Percentiles rank a stretch among this genome's conserved stretches.
These are phyloP conservation scores for Sporothrix humicola DNA, from an alignment of 2,329 filamentous ascomycete species.

Conservation along the genomic window DNA sequence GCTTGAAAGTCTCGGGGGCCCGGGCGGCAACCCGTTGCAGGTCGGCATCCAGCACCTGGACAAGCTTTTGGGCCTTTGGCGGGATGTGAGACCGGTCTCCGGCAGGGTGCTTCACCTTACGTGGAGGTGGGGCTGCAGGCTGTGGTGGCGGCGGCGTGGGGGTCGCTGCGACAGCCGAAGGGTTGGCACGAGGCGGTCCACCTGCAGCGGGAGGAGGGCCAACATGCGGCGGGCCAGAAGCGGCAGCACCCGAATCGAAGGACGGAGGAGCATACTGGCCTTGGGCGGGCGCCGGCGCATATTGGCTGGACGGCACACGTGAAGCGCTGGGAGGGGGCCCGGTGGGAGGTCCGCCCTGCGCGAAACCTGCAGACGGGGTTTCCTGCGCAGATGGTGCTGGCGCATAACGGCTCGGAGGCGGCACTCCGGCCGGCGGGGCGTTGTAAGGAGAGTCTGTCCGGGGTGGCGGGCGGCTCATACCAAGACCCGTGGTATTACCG, in stretches of 20 bases:
- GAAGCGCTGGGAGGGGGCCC: slow-evolving; percentile 51
- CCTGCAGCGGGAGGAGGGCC: slow-evolving; percentile 38
- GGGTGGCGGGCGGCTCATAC: slow-evolving; percentile 61
- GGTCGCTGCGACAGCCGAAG: slow-evolving; percentile 37
- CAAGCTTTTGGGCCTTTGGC: slow-evolving; percentile 73
- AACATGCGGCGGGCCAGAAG: slow-evolving; percentile 48
- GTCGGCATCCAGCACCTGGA: slow-evolving; percentile 79
- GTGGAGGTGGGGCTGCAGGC: slow-evolving; percentile 55
- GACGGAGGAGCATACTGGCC: slow-evolving; percentile 66
- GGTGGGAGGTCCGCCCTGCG: slow-evolving; percentile 15
- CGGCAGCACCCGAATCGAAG: slow-evolving; percentile 51
- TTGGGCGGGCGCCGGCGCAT: slow-evolving; percentile 48
- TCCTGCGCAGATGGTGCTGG: slow-evolving; percentile 65
- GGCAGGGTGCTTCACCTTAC: slow-evolving; percentile 72
- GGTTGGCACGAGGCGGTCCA: slow-evolving; percentile 47
- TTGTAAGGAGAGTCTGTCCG: slow-evolving; percentile 87
- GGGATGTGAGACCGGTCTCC: slow-evolving; percentile 93
- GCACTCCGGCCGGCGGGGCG: slow-evolving; percentile 71
- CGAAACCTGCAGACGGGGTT: slow-evolving; percentile 45
- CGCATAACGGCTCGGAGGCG: slow-evolving; percentile 78
- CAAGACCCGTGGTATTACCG: slow-evolving; percentile 43
- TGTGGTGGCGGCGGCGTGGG: slow-evolving; percentile 48
- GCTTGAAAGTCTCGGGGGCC: slow-evolving; percentile 83
- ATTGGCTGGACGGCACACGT: slow-evolving; percentile 57
- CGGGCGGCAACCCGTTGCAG: slow-evolving; percentile 87